Conservation (phyloP, 2,329 filamentous ascomycete species). For the Cordyceps cicadae region DNA sequence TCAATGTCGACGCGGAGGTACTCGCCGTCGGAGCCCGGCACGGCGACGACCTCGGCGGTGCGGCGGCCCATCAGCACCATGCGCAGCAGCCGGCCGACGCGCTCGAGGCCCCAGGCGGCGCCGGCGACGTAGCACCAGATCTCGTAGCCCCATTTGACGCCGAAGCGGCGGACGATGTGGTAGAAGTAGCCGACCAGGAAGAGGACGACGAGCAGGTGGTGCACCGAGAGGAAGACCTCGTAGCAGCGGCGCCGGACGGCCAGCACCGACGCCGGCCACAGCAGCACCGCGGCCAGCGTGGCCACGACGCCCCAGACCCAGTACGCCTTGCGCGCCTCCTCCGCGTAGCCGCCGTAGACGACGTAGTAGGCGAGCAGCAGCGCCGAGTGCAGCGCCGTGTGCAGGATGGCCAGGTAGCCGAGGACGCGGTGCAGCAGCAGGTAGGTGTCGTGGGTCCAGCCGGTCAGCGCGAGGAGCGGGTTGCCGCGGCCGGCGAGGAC, state of each 20-base stretch:
- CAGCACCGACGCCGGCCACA: conserved; percentile 21
- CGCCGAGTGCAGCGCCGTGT: conserved; percentile 51
- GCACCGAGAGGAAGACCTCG: conserved; percentile 26
- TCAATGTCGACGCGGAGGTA: conserved; percentile 26
- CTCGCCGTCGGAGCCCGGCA: conserved; percentile 21
- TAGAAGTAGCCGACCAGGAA: conserved; percentile 28
- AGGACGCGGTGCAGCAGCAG: conserved; percentile 30
- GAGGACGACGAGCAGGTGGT: conserved; percentile 24
- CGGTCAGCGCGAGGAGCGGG: conserved; percentile 26
- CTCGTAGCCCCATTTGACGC: conserved; percentile 30
- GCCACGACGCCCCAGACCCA: conserved; percentile 28
- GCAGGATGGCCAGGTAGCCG: conserved; percentile 66
- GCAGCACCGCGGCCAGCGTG: conserved; percentile 20
- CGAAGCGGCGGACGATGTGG: conserved; percentile 27
- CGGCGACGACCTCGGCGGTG: conserved; percentile 17
- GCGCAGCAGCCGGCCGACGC: conserved; percentile 20
- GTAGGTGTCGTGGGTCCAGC: conserved; percentile 29
- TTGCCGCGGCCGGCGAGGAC: conserved; percentile 30
- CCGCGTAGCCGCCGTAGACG: conserved; percentile 17
- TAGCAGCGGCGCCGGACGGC: conserved; percentile 23
- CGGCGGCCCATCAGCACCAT: conserved; percentile 18
- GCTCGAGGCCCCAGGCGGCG: conserved; percentile 25
- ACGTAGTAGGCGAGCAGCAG: conserved; percentile 24
- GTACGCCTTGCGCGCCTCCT: conserved; percentile 21
- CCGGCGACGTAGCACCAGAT: conserved; percentile 27